Percentiles rank a stretch among this genome's conserved stretches.
Conservation (phyloP, 257 asterid genomes). For the Jaltomata sinuosa region DNA sequence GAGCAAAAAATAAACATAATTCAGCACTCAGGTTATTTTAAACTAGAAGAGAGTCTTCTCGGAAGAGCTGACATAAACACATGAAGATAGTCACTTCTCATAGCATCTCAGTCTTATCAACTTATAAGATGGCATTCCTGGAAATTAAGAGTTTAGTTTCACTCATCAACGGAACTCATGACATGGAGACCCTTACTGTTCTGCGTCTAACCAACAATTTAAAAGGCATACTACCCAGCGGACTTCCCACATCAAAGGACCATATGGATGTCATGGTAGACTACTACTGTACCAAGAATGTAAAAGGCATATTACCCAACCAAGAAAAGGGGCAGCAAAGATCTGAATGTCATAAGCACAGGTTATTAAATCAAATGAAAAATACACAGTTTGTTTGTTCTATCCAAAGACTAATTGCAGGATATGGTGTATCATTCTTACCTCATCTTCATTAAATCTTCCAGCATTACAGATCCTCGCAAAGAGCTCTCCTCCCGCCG, state of each 20-base stretch:
- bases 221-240: background rate
- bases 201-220: background rate
- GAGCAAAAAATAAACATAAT: background rate
- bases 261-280: background rate
- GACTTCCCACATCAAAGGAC: background rate
- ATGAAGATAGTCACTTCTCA: background rate
- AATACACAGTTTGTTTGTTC: background rate
- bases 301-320: background rate
- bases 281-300: background rate
- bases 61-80: background rate
- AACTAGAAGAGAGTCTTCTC: background rate
- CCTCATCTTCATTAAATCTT: constrained; percentile 33
- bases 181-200: background rate
- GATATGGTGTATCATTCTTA: background rate
- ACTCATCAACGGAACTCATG: background rate
- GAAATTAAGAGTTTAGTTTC: background rate
- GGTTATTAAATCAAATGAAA: background rate
- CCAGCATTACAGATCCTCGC: constrained; percentile 30
- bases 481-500: constrained; percentile 42
- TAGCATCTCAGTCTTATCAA: background rate
- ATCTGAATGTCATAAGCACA: background rate
- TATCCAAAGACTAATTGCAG: background rate
- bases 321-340: background rate
- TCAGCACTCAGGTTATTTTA: background rate
- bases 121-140: background rate